Percentiles rank a stretch among this genome's conserved stretches.
phyloP scores from a whole-genome alignment of 257 asterid species.

The Craterostigma plantagineum region DNA sequence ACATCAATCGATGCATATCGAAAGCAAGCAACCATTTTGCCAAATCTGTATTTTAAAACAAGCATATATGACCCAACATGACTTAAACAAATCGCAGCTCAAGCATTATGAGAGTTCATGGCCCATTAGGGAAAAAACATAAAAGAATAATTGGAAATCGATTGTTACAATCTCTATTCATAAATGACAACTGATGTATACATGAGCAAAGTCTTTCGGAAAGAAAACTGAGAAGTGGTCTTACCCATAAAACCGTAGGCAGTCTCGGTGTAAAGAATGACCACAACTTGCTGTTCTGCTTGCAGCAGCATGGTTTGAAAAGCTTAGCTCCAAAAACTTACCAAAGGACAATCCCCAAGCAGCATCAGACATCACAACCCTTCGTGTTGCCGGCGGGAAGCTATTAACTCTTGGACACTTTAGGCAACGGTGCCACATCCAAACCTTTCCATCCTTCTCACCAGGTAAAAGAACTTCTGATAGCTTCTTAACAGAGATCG shows the following conservation, averaged over 20 bases:
- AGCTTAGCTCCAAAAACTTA: conserved; percentile 95
- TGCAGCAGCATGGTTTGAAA: conserved; percentile 95
- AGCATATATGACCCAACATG: conserved; percentile 10
- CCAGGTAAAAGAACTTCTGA: conserved; percentile 60
- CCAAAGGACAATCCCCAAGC: conserved; percentile 99
- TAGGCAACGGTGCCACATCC: conserved; percentile 99
- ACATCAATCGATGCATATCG: conserved; percentile 93
- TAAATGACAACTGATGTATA: conserved; percentile 1
- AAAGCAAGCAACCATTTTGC: conserved; percentile 95
- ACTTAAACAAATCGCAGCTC: not conserved
- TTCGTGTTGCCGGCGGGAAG: conserved; percentile 85
- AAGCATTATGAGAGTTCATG: no score
- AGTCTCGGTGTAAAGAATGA: conserved; percentile 84
- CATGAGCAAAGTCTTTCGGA: conserved; percentile 6
- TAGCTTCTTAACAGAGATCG: conserved; percentile 82
- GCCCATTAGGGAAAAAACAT: no score
- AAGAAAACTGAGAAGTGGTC: conserved; percentile 11
- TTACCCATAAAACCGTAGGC: conserved; percentile 95
- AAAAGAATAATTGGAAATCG: no score
- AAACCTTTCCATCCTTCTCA: conserved; percentile 74
- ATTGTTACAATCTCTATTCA: not conserved
- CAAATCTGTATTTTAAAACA: conserved; percentile 37
- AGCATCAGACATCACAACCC: conserved; percentile 96
- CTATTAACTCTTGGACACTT: conserved; percentile 72
- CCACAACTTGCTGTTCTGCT: conserved; percentile 97